Evolutionary conservation across 768 basidiomycete genomes (phyloP), one percentile per base, ranked within the genome.

Genomic region (Xerocomus potaroensis): DNA sequence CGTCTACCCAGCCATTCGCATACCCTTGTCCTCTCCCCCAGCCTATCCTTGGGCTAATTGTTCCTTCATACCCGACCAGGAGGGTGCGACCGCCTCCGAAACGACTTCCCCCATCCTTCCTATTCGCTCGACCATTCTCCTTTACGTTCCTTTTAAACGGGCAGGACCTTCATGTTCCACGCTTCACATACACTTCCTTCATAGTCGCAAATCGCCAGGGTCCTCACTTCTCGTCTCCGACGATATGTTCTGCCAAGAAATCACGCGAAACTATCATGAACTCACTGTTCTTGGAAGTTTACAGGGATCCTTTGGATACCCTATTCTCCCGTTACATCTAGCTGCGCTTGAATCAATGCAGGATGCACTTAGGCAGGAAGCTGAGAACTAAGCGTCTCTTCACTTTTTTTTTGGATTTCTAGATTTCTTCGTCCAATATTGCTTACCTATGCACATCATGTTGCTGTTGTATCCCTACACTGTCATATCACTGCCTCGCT

Each of bases 301-400:
- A 27, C 66, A 66, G 61, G 71, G 70, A 50, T 67, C 79, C 38
- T 71, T 67, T 23, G 72, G 68, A 43, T 73, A 78, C 56, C 72
- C 78, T 9, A 68, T 71, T 31, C 62, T 91, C 42, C 89, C 88
- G 11, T 79, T 84, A 59, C 88, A 91, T 58, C 71, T 91, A 29
- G 82, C 80, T 24, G 85, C 86, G 14, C 72, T 87, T 21, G 80
- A 87, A 47, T 72, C 72, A 16, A 85, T 88, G 79, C 64, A 66
- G 15, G 58, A 61, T 24, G 69, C 70, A 4, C 59, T 74, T n/a
- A 56, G 54, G 32, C 66, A 66, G 33, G 64, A 65, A 42, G 9
- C 41, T 8, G 57, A 61, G 23, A 68, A 24, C 21, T 11, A 12
- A 16, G 11, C n/a, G 12, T n/a, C 22, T 16, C 22, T 50, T 33